Conservation (phyloP, 257 asterid species). For the Cruciata laevipes region DNA sequence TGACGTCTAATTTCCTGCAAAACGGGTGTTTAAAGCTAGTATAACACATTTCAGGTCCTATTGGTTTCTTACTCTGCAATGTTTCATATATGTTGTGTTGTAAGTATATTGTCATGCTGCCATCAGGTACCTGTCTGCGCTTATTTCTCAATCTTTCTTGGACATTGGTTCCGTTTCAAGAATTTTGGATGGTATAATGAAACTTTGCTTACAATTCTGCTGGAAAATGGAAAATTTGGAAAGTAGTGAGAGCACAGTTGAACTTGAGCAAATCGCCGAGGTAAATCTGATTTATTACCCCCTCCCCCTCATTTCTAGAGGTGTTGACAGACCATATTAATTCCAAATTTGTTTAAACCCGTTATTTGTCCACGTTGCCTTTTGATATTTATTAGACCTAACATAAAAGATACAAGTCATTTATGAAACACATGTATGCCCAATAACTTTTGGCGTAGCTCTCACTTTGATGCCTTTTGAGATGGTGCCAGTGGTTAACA, state of each 20-base stretch:
- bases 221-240: slow-evolving; percentile 87
- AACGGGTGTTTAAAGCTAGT: background rate
- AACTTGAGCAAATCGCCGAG: slow-evolving; percentile 88
- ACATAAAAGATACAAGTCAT: no score
- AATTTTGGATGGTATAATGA: slow-evolving; percentile 94
- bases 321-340: background rate
- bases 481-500: background rate
- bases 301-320: slow-evolving; percentile 13
- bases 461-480: background rate
- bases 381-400: background rate
- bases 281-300: slow-evolving; percentile 29
- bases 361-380: background rate
- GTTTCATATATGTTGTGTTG: background rate
- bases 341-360: background rate
- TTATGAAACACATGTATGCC: no score
- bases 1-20: background rate
- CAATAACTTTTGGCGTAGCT: background rate
- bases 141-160: slow-evolving; percentile 89
- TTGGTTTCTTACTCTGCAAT: background rate
- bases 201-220: slow-evolving; percentile 87
- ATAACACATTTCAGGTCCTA: background rate
- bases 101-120: background rate
- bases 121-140: slow-evolving; percentile 83
- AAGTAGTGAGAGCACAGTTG: slow-evolving; percentile 49
- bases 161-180: slow-evolving; percentile 98